These are phyloP conservation scores for Cercospora sojina DNA, from an alignment of 2,329 filamentous ascomycete species.

Conservation along the genomic window DNA sequence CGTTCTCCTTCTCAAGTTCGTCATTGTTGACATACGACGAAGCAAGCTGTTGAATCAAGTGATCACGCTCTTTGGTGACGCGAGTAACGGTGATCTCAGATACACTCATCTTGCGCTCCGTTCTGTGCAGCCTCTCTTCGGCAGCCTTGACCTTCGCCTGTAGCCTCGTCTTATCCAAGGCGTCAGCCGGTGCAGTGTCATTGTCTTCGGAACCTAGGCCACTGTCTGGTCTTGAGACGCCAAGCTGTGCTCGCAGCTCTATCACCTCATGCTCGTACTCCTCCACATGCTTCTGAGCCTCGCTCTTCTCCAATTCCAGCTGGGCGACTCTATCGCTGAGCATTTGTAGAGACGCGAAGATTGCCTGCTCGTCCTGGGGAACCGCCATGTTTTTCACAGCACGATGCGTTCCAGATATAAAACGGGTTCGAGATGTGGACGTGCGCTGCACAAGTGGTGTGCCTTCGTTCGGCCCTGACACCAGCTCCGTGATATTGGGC, in stretches of 20 bases:
- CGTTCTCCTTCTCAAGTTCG: conserved; percentile 49
- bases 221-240: conserved; percentile 49
- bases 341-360: conserved; percentile 60
- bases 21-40: conserved; percentile 60
- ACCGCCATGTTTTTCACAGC: conserved; percentile 56
- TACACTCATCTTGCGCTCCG: conserved; percentile 62
- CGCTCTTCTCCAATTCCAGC: conserved; percentile 57
- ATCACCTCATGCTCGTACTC: conserved; percentile 62
- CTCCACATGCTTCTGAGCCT: conserved; percentile 53
- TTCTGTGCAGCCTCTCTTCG: conserved; percentile 61
- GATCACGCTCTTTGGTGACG: conserved; percentile 63
- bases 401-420: conserved; percentile 51
- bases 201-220: conserved; percentile 49
- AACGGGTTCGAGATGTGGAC: conserved; percentile 54
- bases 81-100: conserved; percentile 64
- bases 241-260: conserved; percentile 49
- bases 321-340: conserved; percentile 58
- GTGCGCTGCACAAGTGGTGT: conserved; percentile 57
- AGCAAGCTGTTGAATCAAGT: conserved; percentile 61
- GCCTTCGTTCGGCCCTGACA: conserved; percentile 59
- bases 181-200: conserved; percentile 41
- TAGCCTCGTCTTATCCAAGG: conserved; percentile 57
- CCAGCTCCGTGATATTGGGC: conserved; percentile 60
- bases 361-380: conserved; percentile 61
- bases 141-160: conserved; percentile 61